Evolutionary conservation across 345 rosid species (phyloP), one percentile per base, ranked within the genome.

Genomic region (Acer saccharum): DNA sequence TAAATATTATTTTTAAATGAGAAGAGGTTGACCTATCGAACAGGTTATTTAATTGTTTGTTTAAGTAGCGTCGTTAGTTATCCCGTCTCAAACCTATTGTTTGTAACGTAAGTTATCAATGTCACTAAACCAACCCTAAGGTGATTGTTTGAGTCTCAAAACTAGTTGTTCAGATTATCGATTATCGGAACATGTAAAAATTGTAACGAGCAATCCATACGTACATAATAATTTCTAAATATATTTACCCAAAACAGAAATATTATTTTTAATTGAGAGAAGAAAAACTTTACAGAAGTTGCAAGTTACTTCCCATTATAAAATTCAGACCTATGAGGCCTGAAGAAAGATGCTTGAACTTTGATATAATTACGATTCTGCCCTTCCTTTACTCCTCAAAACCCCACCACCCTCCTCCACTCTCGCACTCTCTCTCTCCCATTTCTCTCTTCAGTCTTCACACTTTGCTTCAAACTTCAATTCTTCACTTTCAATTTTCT

Each of bases 301-400:
- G 76, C 84, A 77, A 80, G 80, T 70, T 79, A 79, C 81, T 74
- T 16, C 78, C 83, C 57, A 55, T 65, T 72, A 68, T 78, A 72
- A 76, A 71, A 81, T 68, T 75, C 63, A 58, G 67, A 55, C 57
- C 71, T 46, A 16, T 10, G 13, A 55, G 44, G 58, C 81, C 64
- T 77, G 77, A 27, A 54, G 14, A 65, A 69, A 78, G 77, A 79
- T 71, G 74, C 79, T 75, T 66, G 73, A 48, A 17, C n/a, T 68
- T 77, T 64, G 25, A 20, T 0, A 18, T 77, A 82, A 80, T 87
- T 84, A 18, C 90, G 73, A 6, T 61, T 77, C 61, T 50, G 69
- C 81, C 91, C 83, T 65, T 72, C 78, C 77, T 50, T 54, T 50
- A 11, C 87, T 86, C 89, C 81, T 89, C 86, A 89, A 82, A 86